These are phyloP conservation scores for Clitopilus passeckerianus DNA, from an alignment of 768 basidiomycete species.

Conservation along the genomic window DNA sequence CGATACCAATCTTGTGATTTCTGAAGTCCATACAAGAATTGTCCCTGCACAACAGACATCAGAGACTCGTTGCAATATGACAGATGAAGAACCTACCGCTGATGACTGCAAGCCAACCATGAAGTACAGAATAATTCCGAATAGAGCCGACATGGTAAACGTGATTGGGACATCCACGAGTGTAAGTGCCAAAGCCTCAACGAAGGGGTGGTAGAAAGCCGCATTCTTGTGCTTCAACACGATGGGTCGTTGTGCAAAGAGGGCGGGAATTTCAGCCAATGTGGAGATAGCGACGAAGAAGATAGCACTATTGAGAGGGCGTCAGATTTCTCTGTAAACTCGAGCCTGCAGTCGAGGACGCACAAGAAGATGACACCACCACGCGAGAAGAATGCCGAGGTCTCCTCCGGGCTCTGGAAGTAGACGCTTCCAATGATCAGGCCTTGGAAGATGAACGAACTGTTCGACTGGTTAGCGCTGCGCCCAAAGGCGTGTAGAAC, in stretches of 20 bases:
- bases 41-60: slow-evolving; percentile 15
- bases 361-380: slow-evolving; percentile 42
- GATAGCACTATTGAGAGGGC: slow-evolving; percentile 20
- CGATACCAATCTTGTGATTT: no score
- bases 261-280: slow-evolving; percentile 24
- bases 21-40: slow-evolving; percentile 56
- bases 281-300: slow-evolving; percentile 6
- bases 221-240: slow-evolving; percentile 50
- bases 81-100: slow-evolving; percentile 17
- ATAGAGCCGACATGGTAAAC: slow-evolving; percentile 38
- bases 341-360: slow-evolving; percentile 20
- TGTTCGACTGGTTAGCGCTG: slow-evolving; percentile 4
- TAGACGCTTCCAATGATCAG: slow-evolving; percentile 34
- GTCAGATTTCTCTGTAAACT: slow-evolving; percentile 23
- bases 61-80: background rate
- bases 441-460: slow-evolving; percentile 25
- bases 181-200: slow-evolving; percentile 42
- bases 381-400: slow-evolving; percentile 47
- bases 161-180: slow-evolving; percentile 61
- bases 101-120: slow-evolving; percentile 52
- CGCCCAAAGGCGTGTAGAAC: background rate
- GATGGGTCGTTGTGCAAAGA: slow-evolving; percentile 58
- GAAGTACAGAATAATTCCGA: slow-evolving; percentile 55
- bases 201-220: slow-evolving; percentile 43
- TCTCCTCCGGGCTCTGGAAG: slow-evolving; percentile 34